Conservation (phyloP, 768 basidiomycete species). For the Podaxis sp. region DNA sequence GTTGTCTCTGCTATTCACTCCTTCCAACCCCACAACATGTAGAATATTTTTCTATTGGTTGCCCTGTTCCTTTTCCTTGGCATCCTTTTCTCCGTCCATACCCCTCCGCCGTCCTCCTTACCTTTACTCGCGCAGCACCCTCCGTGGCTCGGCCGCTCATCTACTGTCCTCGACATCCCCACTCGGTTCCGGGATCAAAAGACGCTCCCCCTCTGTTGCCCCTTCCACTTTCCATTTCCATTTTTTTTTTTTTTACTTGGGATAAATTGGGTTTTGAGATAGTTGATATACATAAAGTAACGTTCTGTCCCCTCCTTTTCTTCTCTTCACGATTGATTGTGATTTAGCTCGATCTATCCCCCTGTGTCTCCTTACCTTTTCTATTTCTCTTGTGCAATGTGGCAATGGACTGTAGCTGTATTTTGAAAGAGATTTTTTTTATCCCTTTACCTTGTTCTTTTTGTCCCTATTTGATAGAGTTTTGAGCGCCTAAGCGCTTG, state of each 20-base stretch:
- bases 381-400: constrained; percentile 9
- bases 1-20: background rate
- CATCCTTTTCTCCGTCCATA: background rate
- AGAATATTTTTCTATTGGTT: constrained; percentile 2
- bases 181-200: background rate
- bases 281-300: constrained; percentile 9
- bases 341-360: background rate
- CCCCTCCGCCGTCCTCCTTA: background rate
- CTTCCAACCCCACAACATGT: background rate
- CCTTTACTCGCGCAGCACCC: background rate
- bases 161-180: background rate
- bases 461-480: constrained; percentile 11
- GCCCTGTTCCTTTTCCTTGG: constrained; percentile 19
- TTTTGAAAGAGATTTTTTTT: constrained; percentile 8
- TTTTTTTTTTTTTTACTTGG: constrained; percentile 9
- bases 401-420: constrained; percentile 11
- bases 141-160: background rate
- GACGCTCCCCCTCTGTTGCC: background rate
- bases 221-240: constrained; percentile 1
- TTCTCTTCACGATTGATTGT: constrained; percentile 2
- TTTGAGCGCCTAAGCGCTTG: constrained; percentile 8
- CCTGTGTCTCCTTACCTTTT: background rate
- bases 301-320: background rate
- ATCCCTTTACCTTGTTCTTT: background rate
- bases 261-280: constrained; percentile 12